Evolutionary conservation across 225 moss, liverwort and hornwort species (phyloP).

Genomic region (Physcomitrium patens): DNA sequence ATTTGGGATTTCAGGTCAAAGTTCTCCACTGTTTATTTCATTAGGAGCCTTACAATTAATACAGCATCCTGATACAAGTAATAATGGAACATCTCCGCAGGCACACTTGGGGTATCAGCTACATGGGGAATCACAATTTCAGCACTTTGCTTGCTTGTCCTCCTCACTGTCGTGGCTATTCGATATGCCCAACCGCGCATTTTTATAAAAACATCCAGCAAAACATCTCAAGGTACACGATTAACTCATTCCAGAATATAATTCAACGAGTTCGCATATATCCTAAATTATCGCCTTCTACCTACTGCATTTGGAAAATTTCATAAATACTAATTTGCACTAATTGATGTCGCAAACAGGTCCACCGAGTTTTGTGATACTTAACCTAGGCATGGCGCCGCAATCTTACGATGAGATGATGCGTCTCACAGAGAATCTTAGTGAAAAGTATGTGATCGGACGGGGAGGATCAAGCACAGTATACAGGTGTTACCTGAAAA

Average conservation of each 20-base stretch:
- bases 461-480: constrained; percentile 94
- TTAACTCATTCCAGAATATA: not conserved
- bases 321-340: constrained; percentile 9
- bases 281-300: not conserved
- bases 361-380: constrained; percentile 80
- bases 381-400: constrained; percentile 88
- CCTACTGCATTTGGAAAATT: not conserved
- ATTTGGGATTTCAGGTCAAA: not conserved
- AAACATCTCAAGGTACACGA: constrained; percentile 58
- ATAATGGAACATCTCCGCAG: constrained; percentile 35
- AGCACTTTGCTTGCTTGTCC: constrained; percentile 76
- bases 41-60: not conserved
- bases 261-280: not conserved
- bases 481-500: constrained; percentile 77
- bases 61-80: not conserved
- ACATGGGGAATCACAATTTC: constrained; percentile 94
- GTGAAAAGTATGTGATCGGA: constrained; percentile 82
- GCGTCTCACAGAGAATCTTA: constrained; percentile 80
- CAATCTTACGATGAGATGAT: constrained; percentile 95
- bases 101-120: constrained; percentile 66
- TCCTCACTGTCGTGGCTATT: constrained; percentile 63
- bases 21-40: not conserved
- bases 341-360: constrained; percentile 32
- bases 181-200: constrained; percentile 69
- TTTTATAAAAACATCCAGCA: constrained; percentile 60